These are phyloP conservation scores for Neopestalotiopsis sp. DNA, from an alignment of 2,329 filamentous ascomycete species.

Conservation along the genomic window DNA sequence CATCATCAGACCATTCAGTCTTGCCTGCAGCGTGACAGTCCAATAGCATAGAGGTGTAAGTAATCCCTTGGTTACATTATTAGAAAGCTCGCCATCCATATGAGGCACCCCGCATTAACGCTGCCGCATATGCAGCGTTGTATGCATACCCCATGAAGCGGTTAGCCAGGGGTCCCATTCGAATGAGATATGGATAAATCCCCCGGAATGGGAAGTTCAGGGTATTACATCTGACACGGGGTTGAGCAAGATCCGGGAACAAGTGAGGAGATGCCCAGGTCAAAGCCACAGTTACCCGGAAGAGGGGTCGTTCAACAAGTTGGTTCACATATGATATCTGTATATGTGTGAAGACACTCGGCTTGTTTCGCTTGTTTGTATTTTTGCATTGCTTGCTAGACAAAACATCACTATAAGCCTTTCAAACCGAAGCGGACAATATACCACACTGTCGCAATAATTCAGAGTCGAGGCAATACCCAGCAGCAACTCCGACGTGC, in stretches of 20 bases:
- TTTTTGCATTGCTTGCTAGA: neutral
- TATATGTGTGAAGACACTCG: neutral
- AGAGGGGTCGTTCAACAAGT: neutral
- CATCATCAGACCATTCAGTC: constrained; percentile 7
- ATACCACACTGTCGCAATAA: no score
- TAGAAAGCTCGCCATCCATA: neutral
- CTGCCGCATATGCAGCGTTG: neutral
- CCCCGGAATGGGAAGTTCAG: neutral
- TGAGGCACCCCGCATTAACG: neutral
- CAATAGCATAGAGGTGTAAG: neutral
- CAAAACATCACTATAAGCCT: no score
- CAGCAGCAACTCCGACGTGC: no score
- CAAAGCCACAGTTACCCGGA: neutral
- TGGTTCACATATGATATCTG: neutral
- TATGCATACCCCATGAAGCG: neutral
- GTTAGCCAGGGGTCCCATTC: neutral
- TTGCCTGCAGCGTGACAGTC: neutral
- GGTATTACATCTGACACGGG: neutral
- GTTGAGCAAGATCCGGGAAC: neutral
- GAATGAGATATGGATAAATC: neutral
- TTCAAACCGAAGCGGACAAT: no score
- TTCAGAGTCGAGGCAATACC: no score
- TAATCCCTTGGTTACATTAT: neutral
- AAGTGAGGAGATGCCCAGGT: neutral
- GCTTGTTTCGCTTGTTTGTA: neutral